Percentiles rank a stretch among this genome's conserved stretches.
These are phyloP conservation scores for Xylaria polymorpha DNA, from an alignment of 2,329 filamentous ascomycete species.

Conservation along the genomic window DNA sequence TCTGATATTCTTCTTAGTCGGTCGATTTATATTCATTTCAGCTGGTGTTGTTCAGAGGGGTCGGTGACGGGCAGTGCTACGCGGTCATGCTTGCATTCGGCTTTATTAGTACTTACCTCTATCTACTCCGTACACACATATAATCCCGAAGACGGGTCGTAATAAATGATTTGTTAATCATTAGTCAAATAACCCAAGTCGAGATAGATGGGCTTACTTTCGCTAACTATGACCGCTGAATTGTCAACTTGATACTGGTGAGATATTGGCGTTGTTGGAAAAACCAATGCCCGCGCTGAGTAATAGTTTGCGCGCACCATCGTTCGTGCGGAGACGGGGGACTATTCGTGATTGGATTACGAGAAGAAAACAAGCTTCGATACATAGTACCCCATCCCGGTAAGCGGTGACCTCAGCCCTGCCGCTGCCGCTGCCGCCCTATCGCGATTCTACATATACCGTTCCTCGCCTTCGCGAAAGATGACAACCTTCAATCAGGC, in stretches of 20 bases:
- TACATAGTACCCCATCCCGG: slow-evolving; percentile 3
- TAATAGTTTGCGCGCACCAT: slow-evolving; percentile 27
- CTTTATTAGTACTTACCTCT: slow-evolving; percentile 5
- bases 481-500: background rate
- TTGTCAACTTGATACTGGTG: background rate
- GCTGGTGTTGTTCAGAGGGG: slow-evolving; percentile 13
- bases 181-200: slow-evolving; percentile 21
- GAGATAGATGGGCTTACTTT: slow-evolving; percentile 8
- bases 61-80: slow-evolving; percentile 26
- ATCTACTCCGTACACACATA: too few relatives aligned
- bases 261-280: slow-evolving; percentile 11
- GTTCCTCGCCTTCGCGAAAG: background rate
- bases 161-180: slow-evolving; percentile 23
- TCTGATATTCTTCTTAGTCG: background rate
- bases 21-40: background rate
- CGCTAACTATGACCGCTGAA: slow-evolving; percentile 11
- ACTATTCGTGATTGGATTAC: slow-evolving; percentile 16
- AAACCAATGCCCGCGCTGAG: slow-evolving; percentile 26
- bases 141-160: background rate
- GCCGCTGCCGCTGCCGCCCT: slow-evolving; percentile 21
- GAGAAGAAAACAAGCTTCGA: slow-evolving; percentile 27
- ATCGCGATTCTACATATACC: slow-evolving; percentile 2
- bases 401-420: slow-evolving; percentile 31
- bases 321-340: slow-evolving; percentile 18
- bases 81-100: slow-evolving; percentile 29